A percentile compares a stretch with the other conserved stretches of the same genome.
Conservation (phyloP, 225 moss, liverwort and hornwort species). For the Sphagnum tenellum region DNA sequence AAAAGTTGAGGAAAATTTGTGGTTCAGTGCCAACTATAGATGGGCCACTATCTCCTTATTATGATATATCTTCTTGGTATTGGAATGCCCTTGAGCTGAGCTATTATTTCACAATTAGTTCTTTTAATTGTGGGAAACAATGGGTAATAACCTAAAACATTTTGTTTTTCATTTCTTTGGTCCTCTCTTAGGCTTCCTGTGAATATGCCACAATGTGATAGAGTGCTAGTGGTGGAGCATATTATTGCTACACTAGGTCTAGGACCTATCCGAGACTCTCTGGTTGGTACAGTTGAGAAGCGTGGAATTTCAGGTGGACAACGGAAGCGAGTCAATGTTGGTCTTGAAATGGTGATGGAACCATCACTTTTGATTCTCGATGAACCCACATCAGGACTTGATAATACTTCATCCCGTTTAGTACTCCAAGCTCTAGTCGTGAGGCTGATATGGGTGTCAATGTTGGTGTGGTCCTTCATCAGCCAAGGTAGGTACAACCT, state of each 20-base stretch:
- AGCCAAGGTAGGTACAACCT: constrained; percentile 88
- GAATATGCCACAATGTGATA: constrained; percentile 55
- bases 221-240: constrained; percentile 82
- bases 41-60: constrained; percentile 4
- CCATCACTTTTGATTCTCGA: constrained; percentile 88
- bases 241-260: constrained; percentile 72
- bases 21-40: constrained; percentile 89
- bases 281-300: constrained; percentile 86
- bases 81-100: too few species aligned
- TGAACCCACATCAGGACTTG: constrained; percentile 94
- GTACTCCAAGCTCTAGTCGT: constrained; percentile 72
- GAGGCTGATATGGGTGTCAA: constrained; percentile 88
- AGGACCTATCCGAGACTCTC: constrained; percentile 61
- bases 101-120: too few species aligned
- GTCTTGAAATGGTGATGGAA: constrained; percentile 90
- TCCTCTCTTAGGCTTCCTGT: constrained; percentile 53
- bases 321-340: constrained; percentile 91
- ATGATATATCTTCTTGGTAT: too few species aligned
- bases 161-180: neutral
- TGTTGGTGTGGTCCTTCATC: constrained; percentile 84
- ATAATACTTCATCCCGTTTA: constrained; percentile 86
- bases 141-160: too few species aligned
- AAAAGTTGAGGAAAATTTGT: constrained; percentile 88
- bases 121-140: too few species aligned
- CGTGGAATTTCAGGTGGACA: constrained; percentile 95